A percentile compares a stretch with the other conserved stretches of the same genome.
phyloP scores from a whole-genome alignment of 208 protist species.

The Leishmania gerbilli region DNA sequence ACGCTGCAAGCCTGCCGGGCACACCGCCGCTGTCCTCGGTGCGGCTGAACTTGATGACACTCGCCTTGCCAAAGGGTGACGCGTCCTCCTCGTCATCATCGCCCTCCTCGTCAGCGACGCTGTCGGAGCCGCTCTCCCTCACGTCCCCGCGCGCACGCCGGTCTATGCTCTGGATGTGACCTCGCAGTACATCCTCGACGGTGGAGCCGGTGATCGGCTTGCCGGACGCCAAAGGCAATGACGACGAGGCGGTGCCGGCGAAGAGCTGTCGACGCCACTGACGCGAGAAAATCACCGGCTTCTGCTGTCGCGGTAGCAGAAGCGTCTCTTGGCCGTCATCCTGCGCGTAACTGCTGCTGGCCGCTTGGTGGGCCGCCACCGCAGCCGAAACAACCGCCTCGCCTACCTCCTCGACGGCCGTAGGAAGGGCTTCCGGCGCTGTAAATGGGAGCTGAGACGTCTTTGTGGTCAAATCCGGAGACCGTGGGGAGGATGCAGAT shows the following conservation, averaged over 20 bases:
- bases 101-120: background rate
- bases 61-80: constrained; percentile 24
- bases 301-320: background rate
- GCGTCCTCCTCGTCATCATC: constrained; percentile 16
- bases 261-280: constrained; percentile 36
- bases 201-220: background rate
- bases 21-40: background rate
- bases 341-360: background rate
- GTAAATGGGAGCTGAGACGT: background rate
- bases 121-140: background rate
- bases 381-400: constrained; percentile 21
- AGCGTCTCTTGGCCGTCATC: background rate
- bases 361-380: constrained; percentile 17
- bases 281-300: constrained; percentile 28
- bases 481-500: background rate
- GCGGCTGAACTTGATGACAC: constrained; percentile 27
- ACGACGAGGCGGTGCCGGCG: background rate
- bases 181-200: constrained; percentile 1
- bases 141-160: background rate
- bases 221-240: background rate
- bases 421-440: background rate
- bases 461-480: background rate
- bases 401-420: constrained; percentile 10
- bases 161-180: background rate
- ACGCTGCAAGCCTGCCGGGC: background rate